Evolutionary conservation across 108 stramenopile species (phyloP).

Genomic region (Nannochloropsis salina): DNA sequence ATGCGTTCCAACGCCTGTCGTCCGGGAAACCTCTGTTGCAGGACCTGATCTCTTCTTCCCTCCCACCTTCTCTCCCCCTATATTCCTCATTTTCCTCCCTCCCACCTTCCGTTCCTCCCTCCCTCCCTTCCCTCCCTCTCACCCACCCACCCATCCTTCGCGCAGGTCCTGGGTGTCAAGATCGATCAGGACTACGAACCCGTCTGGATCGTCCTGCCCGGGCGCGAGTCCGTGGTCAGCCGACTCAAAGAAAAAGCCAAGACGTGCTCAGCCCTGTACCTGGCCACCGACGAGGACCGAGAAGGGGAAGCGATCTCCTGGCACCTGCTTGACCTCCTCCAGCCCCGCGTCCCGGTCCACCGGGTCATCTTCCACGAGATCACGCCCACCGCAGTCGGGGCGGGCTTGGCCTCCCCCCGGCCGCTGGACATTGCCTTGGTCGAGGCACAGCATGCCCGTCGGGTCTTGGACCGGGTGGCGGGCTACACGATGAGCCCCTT

Average conservation of each 20-base stretch:
- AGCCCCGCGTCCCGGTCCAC: constrained; percentile 38
- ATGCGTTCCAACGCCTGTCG: too few relatives aligned
- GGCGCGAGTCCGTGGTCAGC: constrained; percentile 49
- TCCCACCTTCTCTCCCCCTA: too few relatives aligned
- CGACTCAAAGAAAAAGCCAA: constrained; percentile 35
- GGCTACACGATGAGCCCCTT: constrained; percentile 70
- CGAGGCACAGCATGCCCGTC: constrained; percentile 66
- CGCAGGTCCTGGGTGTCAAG: constrained; percentile 42
- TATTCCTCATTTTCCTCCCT: neutral
- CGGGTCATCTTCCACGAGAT: constrained; percentile 73
- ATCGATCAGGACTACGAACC: constrained; percentile 60
- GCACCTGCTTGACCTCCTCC: constrained; percentile 60
- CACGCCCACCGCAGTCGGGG: constrained; percentile 56
- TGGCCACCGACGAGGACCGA: constrained; percentile 78
- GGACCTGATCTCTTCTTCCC: too few relatives aligned
- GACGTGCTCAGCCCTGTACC: constrained; percentile 44
- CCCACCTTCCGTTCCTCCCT: neutral
- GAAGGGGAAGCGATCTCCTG: constrained; percentile 83
- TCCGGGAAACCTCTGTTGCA: too few relatives aligned
- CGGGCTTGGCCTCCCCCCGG: constrained; percentile 7
- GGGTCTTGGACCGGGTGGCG: constrained; percentile 62
- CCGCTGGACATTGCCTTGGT: neutral
- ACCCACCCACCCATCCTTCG: neutral
- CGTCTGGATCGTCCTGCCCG: constrained; percentile 54
- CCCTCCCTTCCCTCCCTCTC: neutral